Conservation (phyloP, 208 protist species). For the Leishmania arabica region DNA sequence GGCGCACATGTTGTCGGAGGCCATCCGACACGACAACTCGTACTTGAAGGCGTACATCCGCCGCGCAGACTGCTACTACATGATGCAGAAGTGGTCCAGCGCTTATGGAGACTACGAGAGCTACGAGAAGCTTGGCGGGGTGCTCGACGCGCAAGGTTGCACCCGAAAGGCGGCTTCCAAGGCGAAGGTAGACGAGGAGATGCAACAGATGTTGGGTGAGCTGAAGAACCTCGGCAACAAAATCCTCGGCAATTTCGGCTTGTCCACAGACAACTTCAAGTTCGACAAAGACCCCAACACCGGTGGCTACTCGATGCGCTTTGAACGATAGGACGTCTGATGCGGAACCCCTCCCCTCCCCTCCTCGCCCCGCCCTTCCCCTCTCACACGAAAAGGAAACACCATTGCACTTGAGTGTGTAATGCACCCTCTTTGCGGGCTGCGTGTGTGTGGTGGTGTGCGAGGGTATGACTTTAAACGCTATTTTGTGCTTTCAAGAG, state of each 20-base stretch:
- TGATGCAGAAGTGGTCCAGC: constrained; percentile 79
- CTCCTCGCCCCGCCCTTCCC: no score
- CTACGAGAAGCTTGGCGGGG: constrained; percentile 74
- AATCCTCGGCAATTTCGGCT: constrained; percentile 96
- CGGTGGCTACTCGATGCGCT: constrained; percentile 95
- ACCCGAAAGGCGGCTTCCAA: constrained; percentile 70
- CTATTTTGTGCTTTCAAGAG: not conserved
- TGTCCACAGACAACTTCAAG: constrained; percentile 98
- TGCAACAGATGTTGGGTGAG: constrained; percentile 95
- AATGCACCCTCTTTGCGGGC: not conserved
- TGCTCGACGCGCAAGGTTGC: constrained; percentile 43
- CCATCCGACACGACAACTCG: constrained; percentile 76
- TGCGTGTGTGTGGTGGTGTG: not conserved
- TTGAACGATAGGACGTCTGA: constrained; percentile 54
- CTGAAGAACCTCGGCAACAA: constrained; percentile 97
- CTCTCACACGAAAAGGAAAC: not conserved
- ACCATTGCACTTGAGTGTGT: not conserved
- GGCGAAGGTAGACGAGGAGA: constrained; percentile 90
- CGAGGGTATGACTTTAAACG: not conserved
- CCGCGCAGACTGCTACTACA: constrained; percentile 91
- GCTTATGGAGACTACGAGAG: constrained; percentile 90
- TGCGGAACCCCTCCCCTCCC: not conserved
- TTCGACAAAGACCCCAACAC: constrained; percentile 94
- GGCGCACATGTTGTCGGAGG: constrained; percentile 73
- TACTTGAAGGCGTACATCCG: constrained; percentile 89